phyloP scores from a whole-genome alignment of 345 rosid genomes.

The Aquilaria yunnanensis region DNA sequence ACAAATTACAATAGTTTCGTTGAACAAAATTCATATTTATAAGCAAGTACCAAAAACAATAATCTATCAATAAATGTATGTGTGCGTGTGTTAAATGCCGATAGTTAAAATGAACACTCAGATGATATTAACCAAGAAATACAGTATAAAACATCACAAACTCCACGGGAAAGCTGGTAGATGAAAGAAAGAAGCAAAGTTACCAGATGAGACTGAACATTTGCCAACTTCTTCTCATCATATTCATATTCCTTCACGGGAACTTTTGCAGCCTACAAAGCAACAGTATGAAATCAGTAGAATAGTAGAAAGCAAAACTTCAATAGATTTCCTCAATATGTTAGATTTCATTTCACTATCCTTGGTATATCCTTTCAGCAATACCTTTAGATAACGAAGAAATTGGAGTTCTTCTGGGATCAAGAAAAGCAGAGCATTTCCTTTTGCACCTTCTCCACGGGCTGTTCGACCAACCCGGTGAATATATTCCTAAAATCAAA shows the following conservation, averaged over 20 bases:
- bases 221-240: conserved; percentile 69
- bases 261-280: conserved; percentile 73
- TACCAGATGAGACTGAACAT: conserved; percentile 90
- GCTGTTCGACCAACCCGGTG: conserved; percentile 99
- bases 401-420: conserved; percentile 94
- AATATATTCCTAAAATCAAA: conserved; percentile 75
- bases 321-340: background rate
- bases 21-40: too few relatives aligned
- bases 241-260: conserved; percentile 90
- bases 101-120: too few relatives aligned
- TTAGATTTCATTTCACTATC: background rate
- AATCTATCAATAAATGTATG: too few relatives aligned
- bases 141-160: too few relatives aligned
- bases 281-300: background rate
- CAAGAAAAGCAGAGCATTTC: conserved; percentile 86
- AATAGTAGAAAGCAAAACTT: background rate
- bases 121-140: too few relatives aligned
- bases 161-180: background rate
- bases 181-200: background rate
- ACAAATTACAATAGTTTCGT: too few relatives aligned
- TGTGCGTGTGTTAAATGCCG: too few relatives aligned
- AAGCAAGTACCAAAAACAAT: too few relatives aligned
- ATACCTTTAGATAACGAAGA: conserved; percentile 84
- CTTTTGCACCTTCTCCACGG: conserved; percentile 97
- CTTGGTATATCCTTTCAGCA: background rate